Evolutionary conservation across 2,329 filamentous ascomycete genomes (phyloP), one percentile per base, ranked within the genome.

Genomic region (Penicillium sp.): DNA sequence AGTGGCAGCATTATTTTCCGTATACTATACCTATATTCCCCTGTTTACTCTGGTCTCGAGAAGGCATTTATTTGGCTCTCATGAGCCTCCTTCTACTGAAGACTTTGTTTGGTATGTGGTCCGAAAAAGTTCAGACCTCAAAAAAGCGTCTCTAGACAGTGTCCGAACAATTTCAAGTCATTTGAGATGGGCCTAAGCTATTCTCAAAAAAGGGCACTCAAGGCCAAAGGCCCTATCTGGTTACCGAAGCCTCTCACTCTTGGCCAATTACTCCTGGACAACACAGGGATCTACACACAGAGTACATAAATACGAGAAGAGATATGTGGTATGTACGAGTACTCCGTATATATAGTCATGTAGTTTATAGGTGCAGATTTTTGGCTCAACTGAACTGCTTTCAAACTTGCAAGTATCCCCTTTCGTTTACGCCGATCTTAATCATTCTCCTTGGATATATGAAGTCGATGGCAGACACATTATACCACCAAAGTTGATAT

Each of bases 381-480:
- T 4, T 22, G 19, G 38, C 12, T 40, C 16, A 2, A 2, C 3
- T 16, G 12, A 16, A 40, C 12, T 40, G 31, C 31, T 46, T 8
- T 33, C 2, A 16, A 19, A 19, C n/a, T 7, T 19, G n/a, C 28
- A 10, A 35, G 19, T 14, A 12, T 12, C 16, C n/a, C 41, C 16
- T 7, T 45, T n/a, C n/a, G 11, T 33, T 4, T 22, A 22, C 4
- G 22, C 22, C 4, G 4, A 4, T 22, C 22, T 22, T 4, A 52
- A 47, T 9, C 53, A 56, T 47, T 30, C 47, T 3, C 40, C 53
- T 8, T 56, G 53, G 53, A 30, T 56, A n/a, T 53, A 53, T 12
- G 48, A 53, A 22, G 37, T 56, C 16, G 53, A 56, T 37, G 53
- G 53, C 10, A 42, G 12, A 41, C 37, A 56, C 5, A 56, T 56